phyloP scores from a whole-genome alignment of 1,284 basidiomycete species.

The Fistulinella cinereoalba region DNA sequence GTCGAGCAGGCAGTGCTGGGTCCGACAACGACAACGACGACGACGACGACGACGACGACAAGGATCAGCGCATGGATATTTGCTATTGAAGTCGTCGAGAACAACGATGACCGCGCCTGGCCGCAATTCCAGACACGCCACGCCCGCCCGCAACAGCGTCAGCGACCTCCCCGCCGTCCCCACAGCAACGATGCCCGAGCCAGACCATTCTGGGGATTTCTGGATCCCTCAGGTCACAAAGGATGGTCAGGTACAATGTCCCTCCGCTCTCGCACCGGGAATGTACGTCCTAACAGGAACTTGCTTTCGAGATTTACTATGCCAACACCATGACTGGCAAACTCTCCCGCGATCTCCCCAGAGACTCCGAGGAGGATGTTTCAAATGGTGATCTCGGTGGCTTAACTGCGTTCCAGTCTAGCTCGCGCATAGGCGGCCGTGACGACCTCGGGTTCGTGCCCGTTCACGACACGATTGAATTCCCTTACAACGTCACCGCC shows the following conservation, averaged over 20 bases:
- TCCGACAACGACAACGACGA: conserved; percentile 8
- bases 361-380: conserved; percentile 25
- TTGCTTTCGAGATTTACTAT: conserved; percentile 27
- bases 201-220: conserved; percentile 21
- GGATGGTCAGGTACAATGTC: conserved; percentile 26
- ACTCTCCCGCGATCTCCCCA: conserved; percentile 29
- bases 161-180: conserved; percentile 32
- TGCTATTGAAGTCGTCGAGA: conserved; percentile 4
- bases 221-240: conserved; percentile 34
- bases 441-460: conserved; percentile 11
- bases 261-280: not conserved
- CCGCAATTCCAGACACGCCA: conserved; percentile 5
- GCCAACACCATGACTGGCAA: conserved; percentile 31
- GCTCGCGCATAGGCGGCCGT: conserved; percentile 8
- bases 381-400: conserved; percentile 14
- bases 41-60: not conserved
- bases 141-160: conserved; percentile 17
- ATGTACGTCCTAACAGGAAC: not conserved
- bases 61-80: conserved; percentile 10
- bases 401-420: conserved; percentile 14
- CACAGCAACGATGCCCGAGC: not conserved
- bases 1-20: conserved; percentile 14
- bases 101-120: conserved; percentile 19
- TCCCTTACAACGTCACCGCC: not conserved
- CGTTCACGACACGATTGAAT: not conserved